phyloP scores from a whole-genome alignment of 225 moss, liverwort and hornwort genomes.

The Sphagnum tenellum region DNA sequence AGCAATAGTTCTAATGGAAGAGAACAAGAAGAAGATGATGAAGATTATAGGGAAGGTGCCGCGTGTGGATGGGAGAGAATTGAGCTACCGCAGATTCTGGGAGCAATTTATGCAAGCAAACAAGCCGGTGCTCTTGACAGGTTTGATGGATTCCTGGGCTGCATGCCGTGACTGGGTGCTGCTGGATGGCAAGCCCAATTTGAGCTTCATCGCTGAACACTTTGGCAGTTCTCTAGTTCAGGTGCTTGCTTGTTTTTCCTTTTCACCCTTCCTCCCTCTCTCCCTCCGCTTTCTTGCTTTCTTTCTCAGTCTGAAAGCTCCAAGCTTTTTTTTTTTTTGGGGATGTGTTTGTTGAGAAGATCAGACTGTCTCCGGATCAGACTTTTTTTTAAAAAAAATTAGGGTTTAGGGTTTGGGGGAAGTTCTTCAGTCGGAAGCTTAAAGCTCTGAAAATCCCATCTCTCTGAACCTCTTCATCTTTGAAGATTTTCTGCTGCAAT shows the following conservation, averaged over 20 bases:
- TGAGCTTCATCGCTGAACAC: conserved; percentile 8
- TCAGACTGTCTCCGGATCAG: too few relatives aligned
- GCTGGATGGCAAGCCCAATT: conserved; percentile 11
- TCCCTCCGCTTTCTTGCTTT: neutral
- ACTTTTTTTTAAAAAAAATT: too few relatives aligned
- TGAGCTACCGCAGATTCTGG: conserved; percentile 12
- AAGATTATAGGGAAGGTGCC: conserved; percentile 10
- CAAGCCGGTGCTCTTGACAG: conserved; percentile 17
- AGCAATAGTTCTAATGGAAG: neutral
- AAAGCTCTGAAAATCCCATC: too few relatives aligned
- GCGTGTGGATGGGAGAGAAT: conserved; percentile 6
- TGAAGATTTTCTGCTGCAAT: too few relatives aligned
- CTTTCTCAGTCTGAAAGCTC: neutral
- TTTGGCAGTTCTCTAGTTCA: conserved; percentile 13
- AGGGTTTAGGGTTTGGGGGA: too few relatives aligned
- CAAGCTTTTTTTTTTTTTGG: too few relatives aligned
- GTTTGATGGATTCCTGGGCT: conserved; percentile 16
- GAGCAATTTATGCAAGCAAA: conserved; percentile 14
- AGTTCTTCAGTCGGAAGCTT: too few relatives aligned
- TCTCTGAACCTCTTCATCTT: too few relatives aligned
- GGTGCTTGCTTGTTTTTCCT: neutral
- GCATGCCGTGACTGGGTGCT: conserved; percentile 17
- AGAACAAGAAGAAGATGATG: neutral
- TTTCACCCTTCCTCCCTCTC: neutral
- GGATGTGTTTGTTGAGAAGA: too few relatives aligned